These are phyloP conservation scores for Exophiala sp. DNA, from an alignment of 2,329 filamentous ascomycete species.

Conservation along the genomic window DNA sequence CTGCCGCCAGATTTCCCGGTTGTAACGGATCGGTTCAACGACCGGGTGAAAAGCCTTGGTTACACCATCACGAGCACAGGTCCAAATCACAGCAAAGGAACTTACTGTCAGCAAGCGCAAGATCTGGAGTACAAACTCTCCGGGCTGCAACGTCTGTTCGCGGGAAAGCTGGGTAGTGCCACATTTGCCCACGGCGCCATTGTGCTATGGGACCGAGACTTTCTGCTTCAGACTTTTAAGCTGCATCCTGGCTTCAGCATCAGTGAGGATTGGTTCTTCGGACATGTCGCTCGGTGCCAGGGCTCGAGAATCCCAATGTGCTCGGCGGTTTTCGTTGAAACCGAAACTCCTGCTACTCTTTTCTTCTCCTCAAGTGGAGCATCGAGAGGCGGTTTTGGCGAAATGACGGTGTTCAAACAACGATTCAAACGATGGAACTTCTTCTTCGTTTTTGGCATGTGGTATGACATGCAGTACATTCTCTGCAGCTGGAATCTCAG, in stretches of 20 bases:
- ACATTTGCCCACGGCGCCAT: constrained; percentile 53
- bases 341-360: constrained; percentile 45
- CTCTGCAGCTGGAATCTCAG: constrained; percentile 48
- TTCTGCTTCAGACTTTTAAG: constrained; percentile 45
- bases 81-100: constrained; percentile 35
- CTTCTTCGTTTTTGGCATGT: constrained; percentile 51
- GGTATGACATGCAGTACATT: constrained; percentile 48
- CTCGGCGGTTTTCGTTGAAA: constrained; percentile 50
- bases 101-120: constrained; percentile 46
- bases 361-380: constrained; percentile 37
- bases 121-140: constrained; percentile 54
- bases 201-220: constrained; percentile 47
- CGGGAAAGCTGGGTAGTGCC: constrained; percentile 45
- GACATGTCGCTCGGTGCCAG: constrained; percentile 44
- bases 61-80: constrained; percentile 49
- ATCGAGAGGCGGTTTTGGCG: constrained; percentile 48
- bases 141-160: constrained; percentile 45
- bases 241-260: constrained; percentile 50
- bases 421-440: constrained; percentile 53
- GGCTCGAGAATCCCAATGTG: constrained; percentile 50
- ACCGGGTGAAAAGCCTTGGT: constrained; percentile 44
- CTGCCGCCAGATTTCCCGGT: constrained; percentile 49
- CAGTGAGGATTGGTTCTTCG: constrained; percentile 54
- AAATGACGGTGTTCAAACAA: constrained; percentile 52
- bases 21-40: constrained; percentile 43